Percentiles rank a stretch among this genome's conserved stretches.
Conservation (phyloP, 805 yeast genomes). For the Candida ipomoeae region DNA sequence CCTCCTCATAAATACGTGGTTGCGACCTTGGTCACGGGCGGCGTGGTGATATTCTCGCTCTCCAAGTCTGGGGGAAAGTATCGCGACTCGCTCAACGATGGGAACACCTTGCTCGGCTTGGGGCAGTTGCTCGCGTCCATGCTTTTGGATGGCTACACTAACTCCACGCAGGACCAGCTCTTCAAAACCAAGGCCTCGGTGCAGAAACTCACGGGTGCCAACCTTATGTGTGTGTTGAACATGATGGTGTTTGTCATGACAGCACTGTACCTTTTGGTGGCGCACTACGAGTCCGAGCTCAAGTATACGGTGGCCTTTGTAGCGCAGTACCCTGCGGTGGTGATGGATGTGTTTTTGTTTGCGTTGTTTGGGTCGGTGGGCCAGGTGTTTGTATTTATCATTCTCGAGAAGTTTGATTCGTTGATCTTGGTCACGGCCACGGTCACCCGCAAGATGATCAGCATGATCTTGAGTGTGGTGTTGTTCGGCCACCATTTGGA, state of each 20-base stretch:
- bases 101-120: slow-evolving; percentile 53
- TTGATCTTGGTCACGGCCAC: slow-evolving; percentile 85
- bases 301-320: slow-evolving; percentile 48
- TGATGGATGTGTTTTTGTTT: slow-evolving; percentile 59
- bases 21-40: slow-evolving; percentile 72
- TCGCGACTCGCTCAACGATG: slow-evolving; percentile 32
- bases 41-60: slow-evolving; percentile 77
- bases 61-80: slow-evolving; percentile 32
- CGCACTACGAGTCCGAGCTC: slow-evolving; percentile 45
- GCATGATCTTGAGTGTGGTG: slow-evolving; percentile 86
- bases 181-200: slow-evolving; percentile 39
- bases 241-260: slow-evolving; percentile 45
- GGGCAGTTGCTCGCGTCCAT: slow-evolving; percentile 55
- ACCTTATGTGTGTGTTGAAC: slow-evolving; percentile 72
- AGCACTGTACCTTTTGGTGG: slow-evolving; percentile 41
- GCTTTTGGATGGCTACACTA: slow-evolving; percentile 85
- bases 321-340: slow-evolving; percentile 46
- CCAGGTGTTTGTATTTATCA: slow-evolving; percentile 86
- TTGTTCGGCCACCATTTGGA: slow-evolving; percentile 77
- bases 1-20: slow-evolving; percentile 75
- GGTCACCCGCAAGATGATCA: slow-evolving; percentile 92
- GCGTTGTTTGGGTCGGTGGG: slow-evolving; percentile 85
- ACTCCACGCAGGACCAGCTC: slow-evolving; percentile 87
- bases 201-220: slow-evolving; percentile 67
- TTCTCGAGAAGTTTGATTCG: slow-evolving; percentile 82